These are phyloP conservation scores for Blastocystis sp. DNA, from an alignment of 352 stramenopile species.

Conservation along the genomic window DNA sequence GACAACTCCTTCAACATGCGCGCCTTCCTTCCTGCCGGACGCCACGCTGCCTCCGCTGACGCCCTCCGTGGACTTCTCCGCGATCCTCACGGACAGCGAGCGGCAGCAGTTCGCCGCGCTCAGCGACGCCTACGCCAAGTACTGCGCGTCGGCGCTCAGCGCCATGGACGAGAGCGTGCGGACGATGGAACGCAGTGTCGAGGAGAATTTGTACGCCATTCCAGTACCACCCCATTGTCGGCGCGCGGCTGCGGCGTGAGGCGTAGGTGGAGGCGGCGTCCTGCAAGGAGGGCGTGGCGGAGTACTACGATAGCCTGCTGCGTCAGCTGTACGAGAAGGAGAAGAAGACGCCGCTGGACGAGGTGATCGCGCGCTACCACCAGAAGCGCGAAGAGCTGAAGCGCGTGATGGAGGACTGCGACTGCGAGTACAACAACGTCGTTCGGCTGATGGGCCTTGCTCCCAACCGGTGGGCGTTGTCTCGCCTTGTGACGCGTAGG, in stretches of 20 bases:
- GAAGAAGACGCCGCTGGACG: neutral
- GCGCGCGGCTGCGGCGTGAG: neutral
- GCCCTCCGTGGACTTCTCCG: neutral
- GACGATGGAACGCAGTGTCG: neutral
- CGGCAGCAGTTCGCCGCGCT: neutral
- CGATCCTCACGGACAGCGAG: neutral
- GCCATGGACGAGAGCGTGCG: neutral
- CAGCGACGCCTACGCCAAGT: neutral
- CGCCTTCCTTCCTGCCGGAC: neutral
- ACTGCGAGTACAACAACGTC: neutral
- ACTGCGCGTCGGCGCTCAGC: neutral
- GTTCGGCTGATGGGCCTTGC: neutral
- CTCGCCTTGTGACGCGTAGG: neutral
- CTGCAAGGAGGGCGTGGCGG: neutral
- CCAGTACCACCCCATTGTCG: neutral
- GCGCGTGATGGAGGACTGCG: neutral
- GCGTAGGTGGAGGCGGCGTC: neutral
- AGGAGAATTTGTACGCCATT: neutral
- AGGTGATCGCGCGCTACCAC: neutral
- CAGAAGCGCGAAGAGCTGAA: neutral
- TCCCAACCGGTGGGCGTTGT: neutral
- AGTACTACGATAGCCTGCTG: neutral
- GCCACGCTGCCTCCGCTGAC: neutral
- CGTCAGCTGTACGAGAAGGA: constrained; percentile 12
- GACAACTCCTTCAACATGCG: neutral